Evolutionary conservation across 2,329 filamentous ascomycete genomes (phyloP).

Genomic region (Xylaria sp.): DNA sequence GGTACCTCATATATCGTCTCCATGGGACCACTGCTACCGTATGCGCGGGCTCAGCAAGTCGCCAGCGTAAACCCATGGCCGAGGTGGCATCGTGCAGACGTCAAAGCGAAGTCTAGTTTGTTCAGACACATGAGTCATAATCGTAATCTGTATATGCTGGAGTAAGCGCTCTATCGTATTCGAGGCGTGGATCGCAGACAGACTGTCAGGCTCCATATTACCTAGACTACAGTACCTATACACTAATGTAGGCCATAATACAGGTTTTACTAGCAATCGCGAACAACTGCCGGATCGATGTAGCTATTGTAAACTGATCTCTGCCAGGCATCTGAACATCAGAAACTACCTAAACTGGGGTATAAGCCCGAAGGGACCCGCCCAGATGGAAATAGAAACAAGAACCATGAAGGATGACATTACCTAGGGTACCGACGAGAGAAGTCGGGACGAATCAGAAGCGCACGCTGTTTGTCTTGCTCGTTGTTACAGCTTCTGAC

Average conservation of each 20-base stretch:
- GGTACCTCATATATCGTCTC: constrained; percentile 5
- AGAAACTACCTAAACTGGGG: constrained; percentile 32
- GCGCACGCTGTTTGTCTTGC: constrained; percentile 15
- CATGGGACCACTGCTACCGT: constrained; percentile 1
- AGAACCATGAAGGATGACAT: constrained; percentile 18
- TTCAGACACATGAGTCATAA: constrained; percentile 16
- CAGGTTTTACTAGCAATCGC: constrained; percentile 8
- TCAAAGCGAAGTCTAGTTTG: constrained; percentile 13
- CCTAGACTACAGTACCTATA: constrained; percentile 11
- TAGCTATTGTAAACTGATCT: constrained; percentile 20
- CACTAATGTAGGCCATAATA: background rate
- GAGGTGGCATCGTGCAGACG: constrained; percentile 14
- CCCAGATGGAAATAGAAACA: constrained; percentile 36
- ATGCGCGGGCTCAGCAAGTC: constrained; percentile 1
- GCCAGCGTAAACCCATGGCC: constrained; percentile 9
- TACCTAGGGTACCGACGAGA: constrained; percentile 14
- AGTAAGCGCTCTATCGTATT: constrained; percentile 17
- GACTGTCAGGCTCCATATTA: constrained; percentile 10
- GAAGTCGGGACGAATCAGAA: constrained; percentile 16
- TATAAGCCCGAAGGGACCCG: constrained; percentile 32
- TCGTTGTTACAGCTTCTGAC: constrained; percentile 46
- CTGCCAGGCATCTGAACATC: constrained; percentile 20
- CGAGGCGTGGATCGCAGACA: constrained; percentile 8
- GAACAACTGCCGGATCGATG: constrained; percentile 30
- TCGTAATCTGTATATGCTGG: constrained; percentile 4